A percentile compares a stretch with the other conserved stretches of the same genome.
phyloP scores from a whole-genome alignment of 2,329 filamentous ascomycete genomes.

The Fusarium sp. region DNA sequence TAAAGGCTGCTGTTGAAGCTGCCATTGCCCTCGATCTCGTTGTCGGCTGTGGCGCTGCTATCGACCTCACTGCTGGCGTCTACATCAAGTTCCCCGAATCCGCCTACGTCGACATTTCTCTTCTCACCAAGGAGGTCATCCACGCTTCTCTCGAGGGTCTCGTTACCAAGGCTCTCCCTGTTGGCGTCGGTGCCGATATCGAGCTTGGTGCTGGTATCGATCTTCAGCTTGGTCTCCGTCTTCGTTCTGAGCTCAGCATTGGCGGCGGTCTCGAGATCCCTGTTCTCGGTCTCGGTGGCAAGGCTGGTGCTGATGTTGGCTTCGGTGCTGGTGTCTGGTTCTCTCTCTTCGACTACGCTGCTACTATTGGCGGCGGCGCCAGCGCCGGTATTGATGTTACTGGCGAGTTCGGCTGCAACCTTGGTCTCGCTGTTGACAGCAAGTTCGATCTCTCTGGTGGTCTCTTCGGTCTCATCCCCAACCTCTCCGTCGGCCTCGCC shows the following conservation, averaged over 20 bases:
- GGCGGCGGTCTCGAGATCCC: conserved; percentile 47
- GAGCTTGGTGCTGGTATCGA: conserved; percentile 56
- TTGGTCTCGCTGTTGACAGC: conserved; percentile 38
- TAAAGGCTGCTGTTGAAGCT: conserved; percentile 61
- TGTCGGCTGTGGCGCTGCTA: conserved; percentile 56
- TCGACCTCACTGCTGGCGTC: conserved; percentile 60
- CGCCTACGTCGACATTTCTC: conserved; percentile 54
- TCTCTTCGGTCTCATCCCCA: conserved; percentile 53
- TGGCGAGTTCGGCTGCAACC: conserved; percentile 33
- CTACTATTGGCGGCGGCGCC: conserved; percentile 51
- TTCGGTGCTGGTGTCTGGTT: conserved; percentile 58
- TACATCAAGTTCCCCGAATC: conserved; percentile 62
- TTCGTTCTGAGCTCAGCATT: conserved; percentile 60
- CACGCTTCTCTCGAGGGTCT: conserved; percentile 56
- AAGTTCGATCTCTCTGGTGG: conserved; percentile 41
- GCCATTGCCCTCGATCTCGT: conserved; percentile 64
- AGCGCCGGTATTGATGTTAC: conserved; percentile 49
- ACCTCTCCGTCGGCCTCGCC: conserved; percentile 52
- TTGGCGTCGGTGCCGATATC: conserved; percentile 41
- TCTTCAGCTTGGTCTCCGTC: conserved; percentile 61
- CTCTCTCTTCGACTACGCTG: conserved; percentile 64
- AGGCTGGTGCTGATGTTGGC: conserved; percentile 51
- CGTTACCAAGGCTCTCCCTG: conserved; percentile 42
- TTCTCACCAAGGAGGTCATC: conserved; percentile 52
- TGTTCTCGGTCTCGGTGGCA: conserved; percentile 47